Evolutionary conservation across 2,329 filamentous ascomycete species (phyloP), one percentile per base, ranked within the genome.

Genomic region (Coniochaeta pulveracea): DNA sequence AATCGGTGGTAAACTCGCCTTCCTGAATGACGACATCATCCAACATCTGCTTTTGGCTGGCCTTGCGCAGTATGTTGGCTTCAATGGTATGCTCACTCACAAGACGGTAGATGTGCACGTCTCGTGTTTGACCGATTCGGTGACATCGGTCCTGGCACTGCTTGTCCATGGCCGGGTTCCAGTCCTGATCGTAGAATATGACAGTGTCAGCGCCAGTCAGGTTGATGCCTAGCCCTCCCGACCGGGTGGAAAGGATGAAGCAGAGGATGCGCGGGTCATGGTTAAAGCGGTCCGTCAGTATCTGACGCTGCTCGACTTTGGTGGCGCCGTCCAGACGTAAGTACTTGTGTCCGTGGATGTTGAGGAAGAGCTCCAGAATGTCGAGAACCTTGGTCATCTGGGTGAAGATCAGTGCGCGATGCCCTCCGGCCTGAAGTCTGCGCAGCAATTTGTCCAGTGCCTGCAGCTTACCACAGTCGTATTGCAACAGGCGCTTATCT

Each of bases 161-260:
- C 57, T 94, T 94, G 63, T 98, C 91, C 91, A 98, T 98, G 33
- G 93, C 91, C 0, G 91, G 91, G 48, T 98, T 98, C 93, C 93
- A 98, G 54, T 98, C 91, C 38, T 96, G 78, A 50, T 98, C 91
- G 58, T 96, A 98, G 57, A 98, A 98, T 44, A 98, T 95, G 47
- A 98, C 91, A 0, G 88, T 94, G 54, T 96, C 91, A 5, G 91
- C 91, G 31, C 91, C 91, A 0, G 89, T 96, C 26, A 98, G 67
- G 48, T 98, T 98, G 62, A 98, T 93, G 37, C 91, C 91, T 1
- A 98, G 66, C 35, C 91, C 91, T 44, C 91, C 91, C 0, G 91
- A 95, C 37, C 91, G 77, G 32, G 86, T 94, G 1, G 89, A 96
- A 5, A 98, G 63, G 47, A 98, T 98, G 61, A 98, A 98, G 41